These are phyloP conservation scores for Pythium aquatile DNA, from an alignment of 352 stramenopile genomes.

Conservation along the genomic window DNA sequence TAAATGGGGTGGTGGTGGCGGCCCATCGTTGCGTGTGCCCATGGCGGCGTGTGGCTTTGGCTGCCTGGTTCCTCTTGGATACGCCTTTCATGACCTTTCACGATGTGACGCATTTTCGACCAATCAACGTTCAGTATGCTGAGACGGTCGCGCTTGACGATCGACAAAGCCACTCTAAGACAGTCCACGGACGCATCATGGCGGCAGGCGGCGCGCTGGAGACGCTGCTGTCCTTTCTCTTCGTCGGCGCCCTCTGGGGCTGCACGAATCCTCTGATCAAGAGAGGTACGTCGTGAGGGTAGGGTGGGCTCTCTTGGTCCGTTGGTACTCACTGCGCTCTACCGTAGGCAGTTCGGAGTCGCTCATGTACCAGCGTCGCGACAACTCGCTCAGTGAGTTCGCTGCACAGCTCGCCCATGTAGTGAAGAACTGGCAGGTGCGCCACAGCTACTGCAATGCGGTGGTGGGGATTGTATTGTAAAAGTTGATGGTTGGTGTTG, in stretches of 20 bases:
- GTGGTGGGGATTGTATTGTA: no score
- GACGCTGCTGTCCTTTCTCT: conserved; percentile 75
- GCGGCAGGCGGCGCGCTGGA: conserved; percentile 8
- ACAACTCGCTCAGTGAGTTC: conserved; percentile 60
- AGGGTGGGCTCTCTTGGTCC: no score
- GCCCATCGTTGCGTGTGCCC: background rate
- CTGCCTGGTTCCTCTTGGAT: background rate
- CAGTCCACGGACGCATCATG: background rate
- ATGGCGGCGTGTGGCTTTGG: background rate
- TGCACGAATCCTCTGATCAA: conserved; percentile 89
- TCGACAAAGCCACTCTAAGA: background rate
- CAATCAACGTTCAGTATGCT: conserved; percentile 1
- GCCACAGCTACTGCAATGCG: no score
- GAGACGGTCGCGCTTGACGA: background rate
- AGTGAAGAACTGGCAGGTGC: conserved; percentile 74
- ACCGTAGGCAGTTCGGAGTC: conserved; percentile 47
- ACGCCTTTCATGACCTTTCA: conserved; percentile 3
- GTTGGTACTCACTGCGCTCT: background rate
- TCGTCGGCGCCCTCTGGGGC: conserved; percentile 83
- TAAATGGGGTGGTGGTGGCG: background rate
- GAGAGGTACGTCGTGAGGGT: conserved; percentile 33
- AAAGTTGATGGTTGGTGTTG: background rate
- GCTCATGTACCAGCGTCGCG: conserved; percentile 52
- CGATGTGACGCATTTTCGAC: background rate
- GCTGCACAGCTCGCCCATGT: conserved; percentile 44